Evolutionary conservation across 495 filamentous ascomycete genomes (phyloP), one percentile per base, ranked within the genome.

Genomic region (Monascus purpureus): DNA sequence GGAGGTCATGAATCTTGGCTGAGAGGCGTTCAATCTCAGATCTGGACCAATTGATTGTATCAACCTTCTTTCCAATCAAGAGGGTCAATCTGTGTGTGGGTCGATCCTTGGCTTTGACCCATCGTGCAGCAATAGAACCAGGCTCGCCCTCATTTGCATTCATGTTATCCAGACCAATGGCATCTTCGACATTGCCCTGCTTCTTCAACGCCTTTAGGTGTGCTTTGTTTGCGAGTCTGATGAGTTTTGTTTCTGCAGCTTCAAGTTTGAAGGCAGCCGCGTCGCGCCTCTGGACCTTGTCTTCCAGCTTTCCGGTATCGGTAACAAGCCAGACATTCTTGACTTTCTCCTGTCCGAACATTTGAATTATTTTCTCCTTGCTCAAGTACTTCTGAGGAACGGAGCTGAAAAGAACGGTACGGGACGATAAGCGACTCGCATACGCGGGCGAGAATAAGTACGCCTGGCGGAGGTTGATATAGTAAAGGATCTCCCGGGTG

Each of bases 381-480:
- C 77, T 68, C 20, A 88, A 62, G 40, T 87, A 92, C 5, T 72
- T 57, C 23, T 68, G 41, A 4, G 90, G 86, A 13, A 97, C 86
- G 7, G 81, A 80, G 16, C 82, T 77, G 55, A 94, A 93, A 9
- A 97, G 75, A 4, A 97, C 84, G 19, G 88, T 96, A 38, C 86
- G 75, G 2, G 90, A 92, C 2, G 92, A 96, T 38, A 96, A 77
- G 42, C 88, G 82, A 44, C 74, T 80, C 29, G 85, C 72, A 53
- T 94, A 88, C 17, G 82, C 63, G 11, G 87, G 88, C 23, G 85
- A 87, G 36, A 93, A 67, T 29, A 90, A 65, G 59, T 93, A 94
- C 1, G 92, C 90, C 63, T 97, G 92, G 42, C 88, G 84, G 36
- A 96, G 53, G 54, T 93, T 95, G 69, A 94, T 82, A 55, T 82